Percentiles rank a stretch among this genome's conserved stretches.
These are phyloP conservation scores for Rhodotorula sp. DNA, from an alignment of 1,284 basidiomycete genomes.

Conservation along the genomic window DNA sequence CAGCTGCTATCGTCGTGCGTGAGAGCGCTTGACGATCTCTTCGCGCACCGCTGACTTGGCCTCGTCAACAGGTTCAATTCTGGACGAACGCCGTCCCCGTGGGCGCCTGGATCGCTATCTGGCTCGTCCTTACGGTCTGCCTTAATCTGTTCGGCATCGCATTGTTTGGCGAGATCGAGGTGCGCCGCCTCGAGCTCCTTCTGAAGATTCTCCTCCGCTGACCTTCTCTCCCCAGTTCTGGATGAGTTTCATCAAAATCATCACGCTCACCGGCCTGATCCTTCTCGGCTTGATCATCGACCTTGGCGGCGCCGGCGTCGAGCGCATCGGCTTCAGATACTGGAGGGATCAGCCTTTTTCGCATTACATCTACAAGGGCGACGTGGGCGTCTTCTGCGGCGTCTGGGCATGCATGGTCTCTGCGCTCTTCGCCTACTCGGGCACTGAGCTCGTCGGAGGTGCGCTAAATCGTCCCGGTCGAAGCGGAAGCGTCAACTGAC, in stretches of 20 bases:
- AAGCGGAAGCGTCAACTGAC: no score
- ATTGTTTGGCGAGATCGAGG: constrained; percentile 58
- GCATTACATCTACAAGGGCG: constrained; percentile 42
- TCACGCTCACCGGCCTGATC: constrained; percentile 18
- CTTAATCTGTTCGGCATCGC: constrained; percentile 51
- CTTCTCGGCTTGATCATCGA: constrained; percentile 62
- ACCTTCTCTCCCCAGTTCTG: constrained; percentile 54
- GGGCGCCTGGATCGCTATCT: constrained; percentile 49
- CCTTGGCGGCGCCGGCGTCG: constrained; percentile 64
- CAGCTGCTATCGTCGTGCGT: constrained; percentile 45
- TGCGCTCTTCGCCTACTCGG: constrained; percentile 44
- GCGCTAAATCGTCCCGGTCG: no score
- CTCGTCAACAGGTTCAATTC: neutral
- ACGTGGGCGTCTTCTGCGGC: constrained; percentile 48
- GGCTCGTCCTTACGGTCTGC: constrained; percentile 46
- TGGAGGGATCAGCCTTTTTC: constrained; percentile 70
- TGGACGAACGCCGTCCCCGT: constrained; percentile 26
- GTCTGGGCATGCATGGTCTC: constrained; percentile 50
- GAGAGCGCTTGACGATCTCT: no score
- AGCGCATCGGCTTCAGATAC: constrained; percentile 64
- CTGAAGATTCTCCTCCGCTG: neutral
- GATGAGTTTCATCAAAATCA: constrained; percentile 38
- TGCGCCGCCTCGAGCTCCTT: neutral
- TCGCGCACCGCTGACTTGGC: no score
- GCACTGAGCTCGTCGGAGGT: constrained; percentile 77